These are phyloP conservation scores for Nakazawaea wickerhamii DNA, from an alignment of 805 yeast genomes.

Conservation along the genomic window DNA sequence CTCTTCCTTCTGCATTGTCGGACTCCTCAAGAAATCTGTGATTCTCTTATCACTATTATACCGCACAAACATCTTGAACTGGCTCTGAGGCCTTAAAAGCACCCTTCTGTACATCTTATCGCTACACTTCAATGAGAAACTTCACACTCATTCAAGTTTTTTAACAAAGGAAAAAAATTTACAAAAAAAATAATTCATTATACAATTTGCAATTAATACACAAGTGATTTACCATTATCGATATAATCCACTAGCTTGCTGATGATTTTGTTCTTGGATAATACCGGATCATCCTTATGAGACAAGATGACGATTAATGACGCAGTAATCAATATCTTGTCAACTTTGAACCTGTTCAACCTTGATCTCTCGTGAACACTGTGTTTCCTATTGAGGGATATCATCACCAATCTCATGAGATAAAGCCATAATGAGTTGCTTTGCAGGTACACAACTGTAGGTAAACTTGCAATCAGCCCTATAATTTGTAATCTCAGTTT, in stretches of 20 bases:
- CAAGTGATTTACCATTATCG: slow-evolving; percentile 1
- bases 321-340: slow-evolving; percentile 6
- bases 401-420: slow-evolving; percentile 2
- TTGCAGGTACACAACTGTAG: slow-evolving; percentile 1
- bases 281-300: background rate
- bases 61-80: background rate
- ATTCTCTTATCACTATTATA: background rate
- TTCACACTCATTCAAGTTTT: background rate
- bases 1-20: background rate
- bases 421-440: slow-evolving; percentile 6
- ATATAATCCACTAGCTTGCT: slow-evolving; percentile 1
- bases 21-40: background rate
- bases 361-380: background rate
- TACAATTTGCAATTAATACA: background rate
- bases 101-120: slow-evolving; percentile 1
- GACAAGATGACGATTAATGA: slow-evolving; percentile 4
- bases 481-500: slow-evolving; percentile 2
- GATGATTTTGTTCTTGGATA: background rate
- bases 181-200: background rate
- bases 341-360: slow-evolving; percentile 5
- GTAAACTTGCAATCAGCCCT: slow-evolving; percentile 3
- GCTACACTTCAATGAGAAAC: background rate
- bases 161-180: too few species aligned
- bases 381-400: slow-evolving; percentile 10
- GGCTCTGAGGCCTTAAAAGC: background rate